Conservation (phyloP, 192 early-diverging fungal species). For the Mortierella alpina region DNA sequence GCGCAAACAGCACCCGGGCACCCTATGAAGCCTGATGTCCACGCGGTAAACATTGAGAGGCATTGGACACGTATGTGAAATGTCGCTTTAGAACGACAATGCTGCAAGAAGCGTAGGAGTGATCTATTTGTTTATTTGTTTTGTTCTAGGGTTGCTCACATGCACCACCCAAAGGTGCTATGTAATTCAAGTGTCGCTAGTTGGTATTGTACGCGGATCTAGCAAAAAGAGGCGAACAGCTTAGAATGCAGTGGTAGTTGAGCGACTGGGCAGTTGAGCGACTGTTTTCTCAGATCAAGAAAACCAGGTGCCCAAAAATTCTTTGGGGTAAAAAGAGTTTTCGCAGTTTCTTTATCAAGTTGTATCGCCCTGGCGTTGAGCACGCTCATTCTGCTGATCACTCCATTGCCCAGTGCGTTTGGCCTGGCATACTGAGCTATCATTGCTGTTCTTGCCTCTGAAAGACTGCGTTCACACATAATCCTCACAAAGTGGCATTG, state of each 20-base stretch:
- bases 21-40: background rate
- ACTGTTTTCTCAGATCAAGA: too few species aligned
- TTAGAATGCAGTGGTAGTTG: background rate
- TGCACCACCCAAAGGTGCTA: background rate
- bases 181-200: background rate
- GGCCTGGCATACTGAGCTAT: too few species aligned
- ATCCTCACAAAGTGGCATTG: too few species aligned
- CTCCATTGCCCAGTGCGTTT: too few species aligned
- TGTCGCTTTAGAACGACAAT: constrained; percentile 31
- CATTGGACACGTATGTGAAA: background rate
- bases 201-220: background rate
- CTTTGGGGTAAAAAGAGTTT: constrained; percentile 7
- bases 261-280: too few species aligned
- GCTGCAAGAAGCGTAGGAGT: background rate
- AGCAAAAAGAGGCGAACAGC: background rate
- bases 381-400: background rate
- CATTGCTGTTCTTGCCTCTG: too few species aligned
- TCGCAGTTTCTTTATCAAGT: background rate
- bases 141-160: background rate
- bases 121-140: background rate
- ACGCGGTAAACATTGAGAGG: background rate
- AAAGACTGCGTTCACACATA: too few species aligned
- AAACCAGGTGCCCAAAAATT: background rate
- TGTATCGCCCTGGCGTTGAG: background rate
- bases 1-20: too few species aligned